Percentiles rank a stretch among this genome's conserved stretches.
phyloP scores from a whole-genome alignment of 2,329 filamentous ascomycete genomes.

The Aureobasidium sp. region DNA sequence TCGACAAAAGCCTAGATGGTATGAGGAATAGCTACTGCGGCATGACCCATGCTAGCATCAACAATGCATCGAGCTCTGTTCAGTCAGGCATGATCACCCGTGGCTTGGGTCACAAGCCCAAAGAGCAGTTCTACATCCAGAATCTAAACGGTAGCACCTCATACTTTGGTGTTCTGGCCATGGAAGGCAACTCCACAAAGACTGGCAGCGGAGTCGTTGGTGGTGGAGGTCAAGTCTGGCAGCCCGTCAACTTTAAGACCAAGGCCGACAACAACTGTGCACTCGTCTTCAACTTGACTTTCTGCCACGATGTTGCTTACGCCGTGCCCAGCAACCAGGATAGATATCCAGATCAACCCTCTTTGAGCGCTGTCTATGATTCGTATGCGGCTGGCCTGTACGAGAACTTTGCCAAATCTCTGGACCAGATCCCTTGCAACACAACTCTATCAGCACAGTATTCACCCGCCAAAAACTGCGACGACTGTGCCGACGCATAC shows the following conservation, averaged over 20 bases:
- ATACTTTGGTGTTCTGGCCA: slow-evolving; percentile 67
- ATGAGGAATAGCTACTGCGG: slow-evolving; percentile 77
- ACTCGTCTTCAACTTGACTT: slow-evolving; percentile 75
- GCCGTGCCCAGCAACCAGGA: slow-evolving; percentile 74
- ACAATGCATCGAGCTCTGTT: slow-evolving; percentile 21
- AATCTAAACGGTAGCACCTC: slow-evolving; percentile 61
- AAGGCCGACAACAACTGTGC: slow-evolving; percentile 66
- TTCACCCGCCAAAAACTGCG: slow-evolving; percentile 69
- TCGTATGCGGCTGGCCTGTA: slow-evolving; percentile 60
- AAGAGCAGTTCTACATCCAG: slow-evolving; percentile 80
- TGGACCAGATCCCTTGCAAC: slow-evolving; percentile 81
- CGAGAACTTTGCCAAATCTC: slow-evolving; percentile 67
- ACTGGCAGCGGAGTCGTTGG: slow-evolving; percentile 48
- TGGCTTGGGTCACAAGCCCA: slow-evolving; percentile 58
- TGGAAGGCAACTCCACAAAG: slow-evolving; percentile 46
- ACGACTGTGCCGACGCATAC: slow-evolving; percentile 70
- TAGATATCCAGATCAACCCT: slow-evolving; percentile 49
- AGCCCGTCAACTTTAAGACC: slow-evolving; percentile 40
- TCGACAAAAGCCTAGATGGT: slow-evolving; percentile 55
- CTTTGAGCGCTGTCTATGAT: slow-evolving; percentile 69
- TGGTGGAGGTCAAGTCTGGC: slow-evolving; percentile 70
- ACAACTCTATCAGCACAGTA: slow-evolving; percentile 64
- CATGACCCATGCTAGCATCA: slow-evolving; percentile 48
- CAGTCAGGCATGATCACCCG: slow-evolving; percentile 59
- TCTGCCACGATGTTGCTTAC: slow-evolving; percentile 84